A percentile compares a stretch with the other conserved stretches of the same genome.
Conservation (phyloP, 2,329 filamentous ascomycete genomes). For the Didymosphaeria variabile region DNA sequence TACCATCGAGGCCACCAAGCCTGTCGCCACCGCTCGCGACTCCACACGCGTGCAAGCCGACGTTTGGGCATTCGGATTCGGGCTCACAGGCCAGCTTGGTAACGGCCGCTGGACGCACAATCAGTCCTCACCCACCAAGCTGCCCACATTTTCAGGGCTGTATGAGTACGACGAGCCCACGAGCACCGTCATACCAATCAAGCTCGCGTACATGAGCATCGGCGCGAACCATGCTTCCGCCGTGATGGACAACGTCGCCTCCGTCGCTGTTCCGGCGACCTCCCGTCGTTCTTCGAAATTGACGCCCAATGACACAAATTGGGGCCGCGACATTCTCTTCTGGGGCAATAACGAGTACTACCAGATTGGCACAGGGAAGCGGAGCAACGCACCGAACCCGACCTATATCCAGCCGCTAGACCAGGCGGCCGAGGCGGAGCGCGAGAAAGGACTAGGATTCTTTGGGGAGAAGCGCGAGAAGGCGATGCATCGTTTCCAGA, state of each 20-base stretch:
- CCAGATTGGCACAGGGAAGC: slow-evolving; percentile 89
- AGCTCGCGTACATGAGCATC: slow-evolving; percentile 74
- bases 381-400: slow-evolving; percentile 80
- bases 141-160: slow-evolving; percentile 83
- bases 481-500: slow-evolving; percentile 78
- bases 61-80: slow-evolving; percentile 86
- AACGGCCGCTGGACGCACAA: slow-evolving; percentile 91
- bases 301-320: slow-evolving; percentile 78
- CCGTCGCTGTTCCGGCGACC: slow-evolving; percentile 64
- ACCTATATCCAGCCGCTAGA: slow-evolving; percentile 83
- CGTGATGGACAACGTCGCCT: slow-evolving; percentile 81
- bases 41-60: slow-evolving; percentile 73
- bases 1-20: slow-evolving; percentile 76
- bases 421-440: slow-evolving; percentile 61
- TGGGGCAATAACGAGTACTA: slow-evolving; percentile 96
- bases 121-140: slow-evolving; percentile 77
- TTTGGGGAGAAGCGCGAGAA: slow-evolving; percentile 57
- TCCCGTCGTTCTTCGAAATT: slow-evolving; percentile 34
- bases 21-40: slow-evolving; percentile 55
- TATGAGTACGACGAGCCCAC: slow-evolving; percentile 84
- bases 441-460: slow-evolving; percentile 27
- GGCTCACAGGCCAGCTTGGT: slow-evolving; percentile 83
- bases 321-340: slow-evolving; percentile 87
- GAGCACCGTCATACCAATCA: slow-evolving; percentile 77
- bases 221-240: slow-evolving; percentile 84